Evolutionary conservation across 495 filamentous ascomycete genomes (phyloP), one percentile per base, ranked within the genome.

Genomic region (Neurospora sp.): DNA sequence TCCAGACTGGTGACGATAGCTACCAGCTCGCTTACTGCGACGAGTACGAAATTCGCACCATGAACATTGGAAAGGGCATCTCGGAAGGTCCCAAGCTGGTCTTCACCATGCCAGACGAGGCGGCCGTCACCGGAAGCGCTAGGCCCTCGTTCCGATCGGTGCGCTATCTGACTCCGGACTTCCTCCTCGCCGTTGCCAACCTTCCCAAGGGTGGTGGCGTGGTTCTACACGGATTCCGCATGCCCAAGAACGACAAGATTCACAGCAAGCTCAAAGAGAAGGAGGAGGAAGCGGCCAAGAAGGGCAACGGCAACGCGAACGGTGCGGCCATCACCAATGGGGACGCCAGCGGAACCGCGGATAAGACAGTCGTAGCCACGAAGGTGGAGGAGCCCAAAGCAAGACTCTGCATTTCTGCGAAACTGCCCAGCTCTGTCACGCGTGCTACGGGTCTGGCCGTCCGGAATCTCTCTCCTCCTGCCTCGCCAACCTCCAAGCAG

Each of bases 11-110:
- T 39, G 81, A 85, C 27, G 87, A 87, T 31, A 86, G 86, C 44
- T 94, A 92, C 79, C 85, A 89, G 39, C 83, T 94, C 70, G 91
- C 90, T 5, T 98, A 96, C 81, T 96, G 92, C 77, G 92, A 92
- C 71, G 90, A 91, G 70, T 84, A 90, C 78, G 90, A 96, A 73
- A 86, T 99, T 46, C 92, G 83, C 79, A 78, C 87, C 35, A 78
- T 87, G 69, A 83, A 84, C 66, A 82, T 90, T 38, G 79, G 83
- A 46, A 83, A 85, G 74, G 85, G 84, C 59, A 78, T 84, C 39
- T 79, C 85, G 3, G 84, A 84, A 4, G 86, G 88, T n/a, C 89
- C 92, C 18, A 78, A 82, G 75, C 84, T 81, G 42, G 83, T 92
- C 69, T 92, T 90, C 79, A 86, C 85, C 27, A 90, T 90, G 69